These are phyloP conservation scores for Albugo candida DNA, from an alignment of 352 stramenopile genomes.

Conservation along the genomic window DNA sequence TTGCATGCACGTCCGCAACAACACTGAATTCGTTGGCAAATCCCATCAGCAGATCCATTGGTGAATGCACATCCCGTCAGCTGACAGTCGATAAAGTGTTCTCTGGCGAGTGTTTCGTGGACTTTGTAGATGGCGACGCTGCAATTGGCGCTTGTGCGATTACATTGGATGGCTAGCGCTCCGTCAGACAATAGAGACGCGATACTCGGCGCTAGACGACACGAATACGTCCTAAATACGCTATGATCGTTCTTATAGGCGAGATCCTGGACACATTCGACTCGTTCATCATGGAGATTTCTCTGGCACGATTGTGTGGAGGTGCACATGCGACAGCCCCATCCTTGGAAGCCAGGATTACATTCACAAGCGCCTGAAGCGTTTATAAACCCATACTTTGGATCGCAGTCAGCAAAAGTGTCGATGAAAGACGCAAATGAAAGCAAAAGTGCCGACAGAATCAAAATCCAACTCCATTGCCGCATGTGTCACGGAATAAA, in stretches of 20 bases:
- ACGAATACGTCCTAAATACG: conserved; percentile 46
- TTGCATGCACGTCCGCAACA: conserved; percentile 43
- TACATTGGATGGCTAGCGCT: conserved; percentile 35
- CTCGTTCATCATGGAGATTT: conserved; percentile 9
- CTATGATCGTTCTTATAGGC: conserved; percentile 21
- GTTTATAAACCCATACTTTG: conserved; percentile 35
- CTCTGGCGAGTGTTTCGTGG: conserved; percentile 18
- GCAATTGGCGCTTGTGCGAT: conserved; percentile 29
- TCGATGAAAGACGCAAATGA: no score
- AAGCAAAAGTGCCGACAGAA: no score
- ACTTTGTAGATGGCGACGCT: conserved; percentile 45
- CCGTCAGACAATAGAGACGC: conserved; percentile 45
- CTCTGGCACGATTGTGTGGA: conserved; percentile 14
- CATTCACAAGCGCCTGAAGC: conserved; percentile 35
- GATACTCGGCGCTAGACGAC: conserved; percentile 24
- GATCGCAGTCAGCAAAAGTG: conserved; percentile 15
- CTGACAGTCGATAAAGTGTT: conserved; percentile 55
- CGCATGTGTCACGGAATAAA: no score
- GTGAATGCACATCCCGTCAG: conserved; percentile 29
- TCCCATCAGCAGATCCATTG: conserved; percentile 17
- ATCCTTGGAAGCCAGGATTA: conserved; percentile 29
- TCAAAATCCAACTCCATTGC: no score
- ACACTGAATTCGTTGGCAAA: conserved; percentile 29
- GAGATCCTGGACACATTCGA: conserved; percentile 27
- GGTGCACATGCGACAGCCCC: conserved; percentile 41